phyloP scores from a whole-genome alignment of 306 rosid genomes.

The Senna siamea region DNA sequence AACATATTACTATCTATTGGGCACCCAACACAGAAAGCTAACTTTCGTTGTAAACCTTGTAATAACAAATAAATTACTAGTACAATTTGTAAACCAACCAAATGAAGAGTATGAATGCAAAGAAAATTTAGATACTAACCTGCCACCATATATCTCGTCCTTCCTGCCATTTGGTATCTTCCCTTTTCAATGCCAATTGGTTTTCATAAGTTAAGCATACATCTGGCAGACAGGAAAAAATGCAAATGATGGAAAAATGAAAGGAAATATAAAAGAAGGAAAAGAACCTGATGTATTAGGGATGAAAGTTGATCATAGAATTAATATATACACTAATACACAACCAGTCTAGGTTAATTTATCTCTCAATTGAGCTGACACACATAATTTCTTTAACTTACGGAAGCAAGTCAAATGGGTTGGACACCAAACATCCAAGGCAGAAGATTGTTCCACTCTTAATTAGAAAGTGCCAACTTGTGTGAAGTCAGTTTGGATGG shows the following conservation, averaged over 20 bases:
- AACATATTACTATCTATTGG: constrained; percentile 28
- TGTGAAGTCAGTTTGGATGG: constrained; percentile 2
- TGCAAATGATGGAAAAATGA: constrained; percentile 20
- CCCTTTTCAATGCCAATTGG: constrained; percentile 65
- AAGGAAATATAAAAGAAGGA: constrained; percentile 20
- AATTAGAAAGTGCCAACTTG: background rate
- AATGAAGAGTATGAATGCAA: constrained; percentile 19
- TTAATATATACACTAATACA: constrained; percentile 15
- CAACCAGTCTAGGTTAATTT: constrained; percentile 10
- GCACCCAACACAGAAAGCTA: constrained; percentile 27
- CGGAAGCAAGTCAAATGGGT: constrained; percentile 32
- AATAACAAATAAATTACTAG: constrained; percentile 26
- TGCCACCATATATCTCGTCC: constrained; percentile 99
- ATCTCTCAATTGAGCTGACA: constrained; percentile 23
- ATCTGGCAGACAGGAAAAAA: constrained; percentile 51
- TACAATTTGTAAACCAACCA: constrained; percentile 4
- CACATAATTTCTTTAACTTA: constrained; percentile 9
- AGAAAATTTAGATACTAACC: constrained; percentile 57
- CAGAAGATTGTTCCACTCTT: constrained; percentile 24
- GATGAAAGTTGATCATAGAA: constrained; percentile 20
- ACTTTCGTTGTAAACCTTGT: constrained; percentile 22
- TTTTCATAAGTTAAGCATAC: constrained; percentile 79
- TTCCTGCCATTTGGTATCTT: constrained; percentile 73
- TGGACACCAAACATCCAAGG: constrained; percentile 12
- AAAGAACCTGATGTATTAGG: constrained; percentile 13